Evolutionary conservation across 2,329 filamentous ascomycete genomes (phyloP).

Genomic region (Dissoconium aciculare): DNA sequence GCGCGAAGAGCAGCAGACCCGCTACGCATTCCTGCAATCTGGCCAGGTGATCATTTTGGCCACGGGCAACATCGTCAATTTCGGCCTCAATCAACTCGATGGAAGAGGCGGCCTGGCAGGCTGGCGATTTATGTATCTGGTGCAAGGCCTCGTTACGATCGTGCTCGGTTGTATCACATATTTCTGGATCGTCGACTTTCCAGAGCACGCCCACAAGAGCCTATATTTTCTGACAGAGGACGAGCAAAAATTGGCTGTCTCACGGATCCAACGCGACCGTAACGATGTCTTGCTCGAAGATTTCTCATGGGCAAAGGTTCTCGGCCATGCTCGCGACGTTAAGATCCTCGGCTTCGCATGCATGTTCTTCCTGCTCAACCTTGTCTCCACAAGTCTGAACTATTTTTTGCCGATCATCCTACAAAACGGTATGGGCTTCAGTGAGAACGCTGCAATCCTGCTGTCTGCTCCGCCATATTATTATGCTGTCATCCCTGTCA

Average conservation of each 20-base stretch:
- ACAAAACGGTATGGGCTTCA: conserved; percentile 32
- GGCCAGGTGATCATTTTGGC: conserved; percentile 51
- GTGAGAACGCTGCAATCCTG: conserved; percentile 36
- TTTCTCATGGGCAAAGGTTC: conserved; percentile 41
- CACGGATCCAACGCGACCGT: conserved; percentile 45
- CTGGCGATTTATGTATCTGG: conserved; percentile 56
- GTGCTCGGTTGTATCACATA: conserved; percentile 46
- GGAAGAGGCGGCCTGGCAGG: conserved; percentile 42
- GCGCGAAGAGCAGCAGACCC: conserved; percentile 48
- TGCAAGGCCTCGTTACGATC: conserved; percentile 46
- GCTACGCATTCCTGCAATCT: conserved; percentile 50
- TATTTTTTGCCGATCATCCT: conserved; percentile 46
- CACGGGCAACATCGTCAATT: conserved; percentile 53
- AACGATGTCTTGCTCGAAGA: conserved; percentile 43
- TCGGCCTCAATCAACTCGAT: conserved; percentile 49
- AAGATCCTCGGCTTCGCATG: conserved; percentile 51
- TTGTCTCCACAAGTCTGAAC: conserved; percentile 48
- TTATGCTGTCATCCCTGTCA: conserved; percentile 48
- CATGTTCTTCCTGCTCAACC: conserved; percentile 52
- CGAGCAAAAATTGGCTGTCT: conserved; percentile 42
- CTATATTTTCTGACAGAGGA: conserved; percentile 42
- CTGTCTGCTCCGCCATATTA: conserved; percentile 54
- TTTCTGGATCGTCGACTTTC: conserved; percentile 59
- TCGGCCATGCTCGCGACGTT: conserved; percentile 41
- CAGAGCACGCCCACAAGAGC: conserved; percentile 43